phyloP scores from a whole-genome alignment of 495 filamentous ascomycete species.

The Annulohypoxylon maeteangense region DNA sequence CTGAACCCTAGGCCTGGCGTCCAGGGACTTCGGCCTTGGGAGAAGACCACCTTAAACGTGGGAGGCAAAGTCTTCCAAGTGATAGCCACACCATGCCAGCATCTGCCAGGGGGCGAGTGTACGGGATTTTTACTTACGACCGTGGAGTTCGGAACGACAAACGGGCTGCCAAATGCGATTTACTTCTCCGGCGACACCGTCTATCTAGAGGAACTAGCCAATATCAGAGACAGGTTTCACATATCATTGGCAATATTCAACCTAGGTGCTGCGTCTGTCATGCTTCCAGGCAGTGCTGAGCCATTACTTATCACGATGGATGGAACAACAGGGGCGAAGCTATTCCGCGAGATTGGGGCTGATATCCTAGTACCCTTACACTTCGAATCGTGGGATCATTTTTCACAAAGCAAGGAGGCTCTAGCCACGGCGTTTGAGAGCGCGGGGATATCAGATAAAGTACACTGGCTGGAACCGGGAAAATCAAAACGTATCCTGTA shows the following conservation, averaged over 20 bases:
- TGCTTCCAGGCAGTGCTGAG: slow-evolving; percentile 40
- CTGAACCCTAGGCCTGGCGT: slow-evolving; percentile 59
- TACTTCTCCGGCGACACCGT: slow-evolving; percentile 68
- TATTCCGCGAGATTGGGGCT: slow-evolving; percentile 56
- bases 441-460: slow-evolving; percentile 68
- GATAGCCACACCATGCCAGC: slow-evolving; percentile 58
- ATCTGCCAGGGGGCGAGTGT: slow-evolving; percentile 60
- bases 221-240: slow-evolving; percentile 48
- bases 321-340: slow-evolving; percentile 54
- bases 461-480: slow-evolving; percentile 50
- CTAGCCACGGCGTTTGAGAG: slow-evolving; percentile 64
- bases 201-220: slow-evolving; percentile 57
- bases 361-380: slow-evolving; percentile 65
- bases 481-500: slow-evolving; percentile 5
- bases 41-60: slow-evolving; percentile 38
- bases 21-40: slow-evolving; percentile 52
- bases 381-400: slow-evolving; percentile 64
- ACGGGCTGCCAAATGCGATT: slow-evolving; percentile 61
- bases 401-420: slow-evolving; percentile 50
- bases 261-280: slow-evolving; percentile 48
- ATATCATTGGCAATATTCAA: slow-evolving; percentile 54
- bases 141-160: slow-evolving; percentile 52
- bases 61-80: slow-evolving; percentile 59
- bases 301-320: slow-evolving; percentile 63
- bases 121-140: slow-evolving; percentile 60